A percentile compares a stretch with the other conserved stretches of the same genome.
Evolutionary conservation across 805 yeast genomes (phyloP).

Genomic region (Kurtzmaniella cleridarum): DNA sequence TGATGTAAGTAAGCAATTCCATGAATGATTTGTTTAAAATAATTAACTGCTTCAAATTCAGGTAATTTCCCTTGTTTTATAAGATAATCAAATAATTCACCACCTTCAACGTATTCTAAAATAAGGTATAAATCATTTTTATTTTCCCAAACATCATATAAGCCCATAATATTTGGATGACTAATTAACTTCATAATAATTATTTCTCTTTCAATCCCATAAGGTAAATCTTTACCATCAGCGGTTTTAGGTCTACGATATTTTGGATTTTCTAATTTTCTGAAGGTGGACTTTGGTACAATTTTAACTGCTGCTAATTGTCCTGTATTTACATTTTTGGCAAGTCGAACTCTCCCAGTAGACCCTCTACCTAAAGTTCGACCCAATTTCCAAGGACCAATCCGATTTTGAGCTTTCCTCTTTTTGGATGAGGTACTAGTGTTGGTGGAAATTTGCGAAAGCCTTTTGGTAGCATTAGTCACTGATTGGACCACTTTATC

Average conservation of each 20-base stretch:
- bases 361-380: slow-evolving; percentile 95
- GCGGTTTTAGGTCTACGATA: slow-evolving; percentile 29
- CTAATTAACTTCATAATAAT: slow-evolving; percentile 78
- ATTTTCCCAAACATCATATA: slow-evolving; percentile 86
- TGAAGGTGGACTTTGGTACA: slow-evolving; percentile 78
- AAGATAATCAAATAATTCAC: slow-evolving; percentile 88
- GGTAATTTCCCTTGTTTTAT: slow-evolving; percentile 85
- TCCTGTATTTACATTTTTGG: slow-evolving; percentile 78
- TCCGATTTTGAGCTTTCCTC: slow-evolving; percentile 46
- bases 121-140: slow-evolving; percentile 79
- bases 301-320: slow-evolving; percentile 95
- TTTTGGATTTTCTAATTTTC: slow-evolving; percentile 42
- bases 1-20: slow-evolving; percentile 85
- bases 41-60: slow-evolving; percentile 84
- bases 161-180: slow-evolving; percentile 72
- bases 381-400: slow-evolving; percentile 97
- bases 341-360: slow-evolving; percentile 90
- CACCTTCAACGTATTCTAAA: slow-evolving; percentile 94
- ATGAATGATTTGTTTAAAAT: slow-evolving; percentile 79
- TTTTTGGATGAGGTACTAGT: slow-evolving; percentile 37
- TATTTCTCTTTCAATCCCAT: slow-evolving; percentile 83
- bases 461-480: slow-evolving; percentile 42
- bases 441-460: slow-evolving; percentile 44
- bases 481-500: slow-evolving; percentile 42
- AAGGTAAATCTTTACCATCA: slow-evolving; percentile 55